Evolutionary conservation across 306 rosid genomes (phyloP), one percentile per base, ranked within the genome.

Genomic region (Gleditsia sinensis): DNA sequence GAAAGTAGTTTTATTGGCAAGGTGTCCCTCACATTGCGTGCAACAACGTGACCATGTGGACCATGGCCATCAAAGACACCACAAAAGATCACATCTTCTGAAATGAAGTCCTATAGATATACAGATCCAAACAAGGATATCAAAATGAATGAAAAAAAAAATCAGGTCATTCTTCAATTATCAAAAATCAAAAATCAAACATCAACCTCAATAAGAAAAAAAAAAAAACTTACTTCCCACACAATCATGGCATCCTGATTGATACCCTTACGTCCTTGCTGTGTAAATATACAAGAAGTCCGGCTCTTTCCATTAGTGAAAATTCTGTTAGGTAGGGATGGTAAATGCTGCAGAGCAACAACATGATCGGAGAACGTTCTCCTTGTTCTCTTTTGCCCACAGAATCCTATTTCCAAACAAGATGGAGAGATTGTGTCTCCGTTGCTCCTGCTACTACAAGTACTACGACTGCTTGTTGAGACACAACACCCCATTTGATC

Each of bases 201-300:
- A 48, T 28, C 63, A 20, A 39, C 34, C 21, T 24, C 1, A 34
- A 40, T 11, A 45, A 54, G 21, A 61, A 51, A 17, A 28, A 48
- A 43, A 74, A 19, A 17, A 0, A 10, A 33, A 88, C 96, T 78
- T 79, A 94, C 99, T 85, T 95, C 99, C 99, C 99, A 95, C 62
- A 92, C 99, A 85, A 95, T 53, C 99, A 95, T 95, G 73, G 99
- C 97, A 71, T 95, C 99, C 86, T 95, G 99, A 81, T 95, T 95
- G 73, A 95, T 90, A 66, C 99, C 99, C 85, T 95, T 95, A n/a
- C 96, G 97, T 33, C 99, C 99, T 80, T 92, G 97, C 85, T 95
- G 98, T 0, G 99, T 92, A 72, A 95, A 95, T 70, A 92, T 83
- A 82, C 98, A 94, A 17, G 98, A 86, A 63, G 85, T 75, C 5